A percentile compares a stretch with the other conserved stretches of the same genome.
Evolutionary conservation across 768 basidiomycete genomes (phyloP).

Genomic region (Tylopilus cervinicoccineus): DNA sequence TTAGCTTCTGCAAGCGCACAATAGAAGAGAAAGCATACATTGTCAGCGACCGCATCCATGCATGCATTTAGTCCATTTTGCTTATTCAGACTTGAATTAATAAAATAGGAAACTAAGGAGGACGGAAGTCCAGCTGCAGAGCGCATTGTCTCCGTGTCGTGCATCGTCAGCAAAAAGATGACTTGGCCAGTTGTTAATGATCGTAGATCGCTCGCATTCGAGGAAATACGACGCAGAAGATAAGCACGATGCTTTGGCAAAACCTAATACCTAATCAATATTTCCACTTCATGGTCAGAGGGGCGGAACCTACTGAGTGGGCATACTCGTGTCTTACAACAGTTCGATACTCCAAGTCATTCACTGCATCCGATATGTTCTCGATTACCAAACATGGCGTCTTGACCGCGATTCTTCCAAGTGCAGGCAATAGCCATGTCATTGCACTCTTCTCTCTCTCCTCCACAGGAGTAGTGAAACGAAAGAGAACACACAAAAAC

Average conservation of each 20-base stretch:
- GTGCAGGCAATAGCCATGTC: conserved; percentile 75
- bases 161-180: conserved; percentile 80
- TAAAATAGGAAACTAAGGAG: conserved; percentile 81
- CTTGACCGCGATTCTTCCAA: conserved; percentile 77
- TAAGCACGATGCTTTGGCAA: conserved; percentile 61
- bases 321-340: conserved; percentile 85
- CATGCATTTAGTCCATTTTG: conserved; percentile 62
- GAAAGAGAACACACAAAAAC: conserved; percentile 88
- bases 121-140: conserved; percentile 77
- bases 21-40: conserved; percentile 41
- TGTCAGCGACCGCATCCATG: conserved; percentile 86
- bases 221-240: conserved; percentile 62
- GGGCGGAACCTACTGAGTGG: conserved; percentile 52
- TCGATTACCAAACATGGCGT: conserved; percentile 85
- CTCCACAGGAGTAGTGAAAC: conserved; percentile 54
- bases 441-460: conserved; percentile 57
- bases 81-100: conserved; percentile 79
- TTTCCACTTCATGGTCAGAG: not conserved
- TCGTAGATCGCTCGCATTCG: conserved; percentile 65
- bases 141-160: conserved; percentile 86
- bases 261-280: conserved; percentile 43
- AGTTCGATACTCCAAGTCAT: conserved; percentile 90
- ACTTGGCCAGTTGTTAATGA: conserved; percentile 77
- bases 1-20: not conserved
- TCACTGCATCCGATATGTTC: conserved; percentile 75